Evolutionary conservation across 768 basidiomycete genomes (phyloP), one percentile per base, ranked within the genome.

Genomic region (Trametes cingulata): DNA sequence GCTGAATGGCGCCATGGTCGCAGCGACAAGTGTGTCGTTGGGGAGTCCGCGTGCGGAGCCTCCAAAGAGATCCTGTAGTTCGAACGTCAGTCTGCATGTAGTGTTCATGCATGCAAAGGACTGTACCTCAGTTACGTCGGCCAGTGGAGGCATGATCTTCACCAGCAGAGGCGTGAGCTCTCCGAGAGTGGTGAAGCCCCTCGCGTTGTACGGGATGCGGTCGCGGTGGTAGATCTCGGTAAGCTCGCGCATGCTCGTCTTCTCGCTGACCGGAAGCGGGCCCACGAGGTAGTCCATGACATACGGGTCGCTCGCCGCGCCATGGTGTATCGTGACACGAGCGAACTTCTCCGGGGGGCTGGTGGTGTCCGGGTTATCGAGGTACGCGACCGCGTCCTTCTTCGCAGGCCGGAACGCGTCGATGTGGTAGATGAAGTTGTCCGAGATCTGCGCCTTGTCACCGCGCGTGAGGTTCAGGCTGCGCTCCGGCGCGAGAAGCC

Each of bases 261-360:
- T 52, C 5, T 61, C 47, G 33, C 75, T 68, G 19, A 83, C 65
- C 5, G 85, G 84, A 9, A 87, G 73, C 0, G 85, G 85, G 0
- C 85, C 85, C 17, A 87, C 78, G 8, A 85, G 71, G 64, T 85
- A 84, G 64, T 85, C 82, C 56, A 71, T 75, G 36, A 85, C 77
- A n/a, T 71, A 65, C 10, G 82, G 82, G 12, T 69, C 72, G 5
- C 62, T 60, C 13, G 65, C 67, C 12, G 75, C 74, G 24, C 82
- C 83, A 67, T 83, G 78, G 61, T 82, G 78, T 48, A 86, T 72
- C 25, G 77, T 77, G n/a, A 81, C 81, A 51, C 78, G 74, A 6
- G 84, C 82, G 61, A 75, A 80, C 36, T 74, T 70, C 35, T 71
- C 63, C 0, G 81, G 82, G 1, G 70, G 65, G 8, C 53, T 27